Evolutionary conservation across 208 protist genomes (phyloP).

Genomic region (Lotmaria passim): DNA sequence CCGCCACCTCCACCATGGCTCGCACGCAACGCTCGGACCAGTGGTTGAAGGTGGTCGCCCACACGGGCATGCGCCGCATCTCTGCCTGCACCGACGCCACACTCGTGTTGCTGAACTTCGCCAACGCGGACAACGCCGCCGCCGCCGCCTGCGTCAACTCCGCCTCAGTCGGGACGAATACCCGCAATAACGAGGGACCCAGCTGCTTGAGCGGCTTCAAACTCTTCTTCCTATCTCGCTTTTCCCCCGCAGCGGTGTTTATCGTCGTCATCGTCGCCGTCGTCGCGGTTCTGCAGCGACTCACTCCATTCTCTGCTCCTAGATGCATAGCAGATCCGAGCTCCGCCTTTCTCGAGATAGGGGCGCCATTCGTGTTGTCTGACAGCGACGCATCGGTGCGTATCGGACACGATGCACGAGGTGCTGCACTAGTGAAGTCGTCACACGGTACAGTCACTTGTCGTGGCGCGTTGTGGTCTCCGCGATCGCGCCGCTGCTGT

Average conservation of each 20-base stretch:
- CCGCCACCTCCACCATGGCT: constrained; percentile 66
- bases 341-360: too few species aligned
- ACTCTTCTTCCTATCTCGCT: neutral
- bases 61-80: constrained; percentile 68
- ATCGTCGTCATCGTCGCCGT: neutral
- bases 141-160: constrained; percentile 52
- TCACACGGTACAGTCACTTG: too few species aligned
- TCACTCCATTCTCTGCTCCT: neutral
- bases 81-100: constrained; percentile 54
- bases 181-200: neutral
- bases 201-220: neutral
- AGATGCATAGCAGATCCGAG: too few species aligned
- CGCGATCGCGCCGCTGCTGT: too few species aligned
- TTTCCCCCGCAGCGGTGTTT: neutral
- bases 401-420: too few species aligned
- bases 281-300: neutral
- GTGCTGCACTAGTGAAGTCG: too few species aligned
- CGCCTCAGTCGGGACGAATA: constrained; percentile 30
- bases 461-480: too few species aligned
- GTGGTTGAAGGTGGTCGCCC: constrained; percentile 42
- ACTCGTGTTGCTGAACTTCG: constrained; percentile 63
- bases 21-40: constrained; percentile 67
- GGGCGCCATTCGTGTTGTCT: too few species aligned
- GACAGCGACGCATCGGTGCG: too few species aligned
- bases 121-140: constrained; percentile 68